Conservation (phyloP, 441 rosid genomes). For the California macrophylla region DNA sequence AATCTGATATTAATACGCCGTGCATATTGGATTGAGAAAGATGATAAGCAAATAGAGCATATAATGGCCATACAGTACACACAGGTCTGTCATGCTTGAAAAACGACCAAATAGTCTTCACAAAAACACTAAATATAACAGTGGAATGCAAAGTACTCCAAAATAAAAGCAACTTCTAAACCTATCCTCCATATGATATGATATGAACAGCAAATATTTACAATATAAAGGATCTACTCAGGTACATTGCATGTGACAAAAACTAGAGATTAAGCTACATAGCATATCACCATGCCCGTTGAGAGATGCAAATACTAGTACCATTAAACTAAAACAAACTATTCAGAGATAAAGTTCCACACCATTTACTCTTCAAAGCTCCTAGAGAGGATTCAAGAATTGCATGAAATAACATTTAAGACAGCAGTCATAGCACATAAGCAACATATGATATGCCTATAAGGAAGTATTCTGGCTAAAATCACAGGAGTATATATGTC, state of each 20-base stretch:
- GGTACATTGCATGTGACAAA: background rate
- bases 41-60: background rate
- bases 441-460: no score
- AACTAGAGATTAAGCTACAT: background rate
- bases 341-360: no score
- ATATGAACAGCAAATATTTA: background rate
- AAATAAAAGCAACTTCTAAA: background rate
- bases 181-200: background rate
- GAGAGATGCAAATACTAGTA: background rate
- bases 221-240: background rate
- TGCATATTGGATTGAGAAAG: background rate
- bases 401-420: no score
- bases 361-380: no score
- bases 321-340: no score
- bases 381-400: no score
- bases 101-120: background rate
- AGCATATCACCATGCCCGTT: background rate
- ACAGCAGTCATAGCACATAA: no score
- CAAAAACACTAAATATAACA: background rate
- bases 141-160: background rate
- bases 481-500: no score
- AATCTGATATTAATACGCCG: constrained; percentile 7
- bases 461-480: no score
- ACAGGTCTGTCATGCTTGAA: background rate
- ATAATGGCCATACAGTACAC: background rate